These are phyloP conservation scores for Haberlea rhodopensis DNA, from an alignment of 257 asterid genomes.

Conservation along the genomic window DNA sequence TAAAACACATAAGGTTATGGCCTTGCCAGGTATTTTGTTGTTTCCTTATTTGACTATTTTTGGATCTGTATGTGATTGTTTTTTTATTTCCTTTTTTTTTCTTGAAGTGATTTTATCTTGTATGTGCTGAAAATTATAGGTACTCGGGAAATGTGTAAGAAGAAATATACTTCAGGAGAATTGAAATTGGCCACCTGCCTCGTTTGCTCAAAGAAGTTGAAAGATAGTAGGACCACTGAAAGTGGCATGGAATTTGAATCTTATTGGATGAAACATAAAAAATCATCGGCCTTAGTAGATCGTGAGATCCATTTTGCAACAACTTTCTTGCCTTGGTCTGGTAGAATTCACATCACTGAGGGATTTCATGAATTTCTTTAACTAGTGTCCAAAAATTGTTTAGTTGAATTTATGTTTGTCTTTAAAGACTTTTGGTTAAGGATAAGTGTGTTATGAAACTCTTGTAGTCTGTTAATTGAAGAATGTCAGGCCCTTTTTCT, in stretches of 20 bases:
- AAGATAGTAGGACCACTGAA: conserved; percentile 25
- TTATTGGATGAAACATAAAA: conserved; percentile 47
- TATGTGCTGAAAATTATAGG: conserved; percentile 30
- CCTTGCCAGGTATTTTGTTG: conserved; percentile 45
- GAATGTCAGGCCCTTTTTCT: conserved; percentile 41
- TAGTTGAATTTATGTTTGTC: conserved; percentile 18
- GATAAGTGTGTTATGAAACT: conserved; percentile 21
- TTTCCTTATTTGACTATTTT: not conserved
- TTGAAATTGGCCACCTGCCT: conserved; percentile 19
- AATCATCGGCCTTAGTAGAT: conserved; percentile 45
- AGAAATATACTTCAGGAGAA: conserved; percentile 31
- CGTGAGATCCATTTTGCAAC: conserved; percentile 49
- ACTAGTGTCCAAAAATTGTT: conserved; percentile 21
- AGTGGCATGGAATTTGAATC: conserved; percentile 69
- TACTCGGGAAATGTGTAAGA: conserved; percentile 47
- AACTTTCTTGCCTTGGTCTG: conserved; percentile 71
- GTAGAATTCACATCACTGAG: conserved; percentile 64
- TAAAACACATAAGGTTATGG: conserved; percentile 52
- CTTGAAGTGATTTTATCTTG: conserved; percentile 1
- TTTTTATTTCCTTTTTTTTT: not conserved
- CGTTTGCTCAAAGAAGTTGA: conserved; percentile 27
- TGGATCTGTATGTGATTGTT: not conserved
- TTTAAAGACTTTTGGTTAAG: conserved; percentile 16
- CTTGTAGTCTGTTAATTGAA: conserved; percentile 23
- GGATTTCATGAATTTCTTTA: conserved; percentile 65